Conservation (phyloP, 345 rosid genomes). For the Erodium maritimum region DNA sequence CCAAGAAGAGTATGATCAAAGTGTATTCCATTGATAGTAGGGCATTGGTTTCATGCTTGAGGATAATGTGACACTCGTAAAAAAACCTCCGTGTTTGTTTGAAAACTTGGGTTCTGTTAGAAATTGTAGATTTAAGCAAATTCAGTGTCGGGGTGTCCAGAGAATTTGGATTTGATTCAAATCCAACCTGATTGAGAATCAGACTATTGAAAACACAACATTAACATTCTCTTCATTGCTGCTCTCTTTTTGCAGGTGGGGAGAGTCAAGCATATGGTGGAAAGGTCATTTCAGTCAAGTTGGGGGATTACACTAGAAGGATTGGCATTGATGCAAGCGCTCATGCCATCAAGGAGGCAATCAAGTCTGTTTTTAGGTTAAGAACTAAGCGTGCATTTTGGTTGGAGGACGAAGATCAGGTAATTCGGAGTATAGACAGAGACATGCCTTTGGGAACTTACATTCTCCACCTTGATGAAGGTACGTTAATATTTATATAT, state of each 20-base stretch:
- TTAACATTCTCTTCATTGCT: background rate
- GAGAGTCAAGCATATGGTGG: constrained; percentile 17
- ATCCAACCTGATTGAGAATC: no score
- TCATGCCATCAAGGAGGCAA: constrained; percentile 26
- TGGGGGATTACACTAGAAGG: constrained; percentile 23
- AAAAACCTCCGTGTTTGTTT: no score
- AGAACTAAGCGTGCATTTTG: constrained; percentile 25
- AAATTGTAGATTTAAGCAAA: no score
- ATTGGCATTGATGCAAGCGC: constrained; percentile 22
- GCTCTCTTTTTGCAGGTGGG: background rate
- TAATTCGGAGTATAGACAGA: constrained; percentile 1
- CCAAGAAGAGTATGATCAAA: no score
- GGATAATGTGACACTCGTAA: no score
- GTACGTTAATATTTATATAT: background rate
- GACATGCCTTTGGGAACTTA: background rate
- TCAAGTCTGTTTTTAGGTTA: constrained; percentile 22
- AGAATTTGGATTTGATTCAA: no score
- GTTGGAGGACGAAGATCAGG: constrained; percentile 27
- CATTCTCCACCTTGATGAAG: background rate
- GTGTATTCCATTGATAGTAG: no score
- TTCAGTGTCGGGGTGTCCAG: no score
- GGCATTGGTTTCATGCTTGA: no score
- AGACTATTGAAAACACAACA: no score
- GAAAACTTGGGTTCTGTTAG: no score
- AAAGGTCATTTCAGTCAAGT: constrained; percentile 24